These are phyloP conservation scores for Dioscorea zingiberensis DNA, from an alignment of 106 monocot genomes.

Conservation along the genomic window DNA sequence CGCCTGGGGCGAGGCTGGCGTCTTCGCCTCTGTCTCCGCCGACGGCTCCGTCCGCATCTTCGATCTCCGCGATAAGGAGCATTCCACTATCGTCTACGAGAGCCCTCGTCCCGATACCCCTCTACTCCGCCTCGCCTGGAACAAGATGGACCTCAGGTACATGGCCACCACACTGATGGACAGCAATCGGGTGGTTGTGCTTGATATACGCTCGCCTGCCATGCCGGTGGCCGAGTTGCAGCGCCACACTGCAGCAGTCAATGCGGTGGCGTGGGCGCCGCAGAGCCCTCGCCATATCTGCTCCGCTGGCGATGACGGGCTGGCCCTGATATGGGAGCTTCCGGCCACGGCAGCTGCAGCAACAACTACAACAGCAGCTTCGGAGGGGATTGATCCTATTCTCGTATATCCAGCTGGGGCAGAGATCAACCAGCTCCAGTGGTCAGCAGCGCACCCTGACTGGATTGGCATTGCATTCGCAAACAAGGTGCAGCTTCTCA, in stretches of 20 bases:
- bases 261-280: slow-evolving; percentile 74
- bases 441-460: slow-evolving; percentile 35
- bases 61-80: slow-evolving; percentile 87
- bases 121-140: slow-evolving; percentile 85
- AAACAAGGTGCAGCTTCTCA: slow-evolving; percentile 59
- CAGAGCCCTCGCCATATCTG: slow-evolving; percentile 40
- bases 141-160: slow-evolving; percentile 59
- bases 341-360: slow-evolving; percentile 9
- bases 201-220: slow-evolving; percentile 75
- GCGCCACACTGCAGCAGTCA: slow-evolving; percentile 64
- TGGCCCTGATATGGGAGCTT: slow-evolving; percentile 72
- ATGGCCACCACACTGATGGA: slow-evolving; percentile 90
- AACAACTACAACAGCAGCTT: not conserved
- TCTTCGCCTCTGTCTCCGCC: slow-evolving; percentile 91
- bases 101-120: slow-evolving; percentile 78
- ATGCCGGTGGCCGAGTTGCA: slow-evolving; percentile 80
- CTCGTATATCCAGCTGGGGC: slow-evolving; percentile 29
- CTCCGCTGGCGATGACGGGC: slow-evolving; percentile 66
- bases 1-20: slow-evolving; percentile 78
- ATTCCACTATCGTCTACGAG: slow-evolving; percentile 90
- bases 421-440: slow-evolving; percentile 68
- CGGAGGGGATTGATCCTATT: slow-evolving; percentile 32
- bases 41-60: slow-evolving; percentile 88
- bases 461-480: slow-evolving; percentile 69
- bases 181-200: slow-evolving; percentile 54